phyloP scores from a whole-genome alignment of 2,329 filamentous ascomycete species.

The Trichoderma sp. region DNA sequence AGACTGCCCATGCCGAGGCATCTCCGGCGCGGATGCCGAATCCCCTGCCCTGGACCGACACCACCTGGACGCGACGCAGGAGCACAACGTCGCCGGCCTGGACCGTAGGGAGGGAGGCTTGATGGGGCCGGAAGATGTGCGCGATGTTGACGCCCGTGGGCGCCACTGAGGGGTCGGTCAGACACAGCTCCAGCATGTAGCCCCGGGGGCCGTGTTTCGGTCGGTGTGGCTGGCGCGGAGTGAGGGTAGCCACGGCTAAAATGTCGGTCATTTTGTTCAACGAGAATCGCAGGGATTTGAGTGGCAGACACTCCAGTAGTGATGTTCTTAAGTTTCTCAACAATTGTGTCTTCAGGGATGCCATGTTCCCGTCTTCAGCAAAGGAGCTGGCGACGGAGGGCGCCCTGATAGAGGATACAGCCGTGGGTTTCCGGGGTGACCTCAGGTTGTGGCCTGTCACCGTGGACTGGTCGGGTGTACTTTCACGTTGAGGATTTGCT shows the following conservation, averaged over 20 bases:
- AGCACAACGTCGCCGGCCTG: conserved; percentile 57
- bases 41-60: conserved; percentile 51
- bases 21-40: conserved; percentile 56
- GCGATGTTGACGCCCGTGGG: conserved; percentile 52
- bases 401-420: conserved; percentile 23
- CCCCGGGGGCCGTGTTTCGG: conserved; percentile 58
- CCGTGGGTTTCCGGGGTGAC: conserved; percentile 5
- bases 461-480: background rate
- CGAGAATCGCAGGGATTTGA: conserved; percentile 51
- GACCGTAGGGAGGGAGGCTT: conserved; percentile 53
- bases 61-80: conserved; percentile 54
- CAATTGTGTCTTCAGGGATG: conserved; percentile 45
- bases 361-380: conserved; percentile 29
- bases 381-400: conserved; percentile 30
- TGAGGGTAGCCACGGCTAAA: conserved; percentile 52
- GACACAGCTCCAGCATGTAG: conserved; percentile 56
- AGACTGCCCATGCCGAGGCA: conserved; percentile 60
- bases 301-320: conserved; percentile 51
- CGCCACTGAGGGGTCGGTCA: conserved; percentile 55
- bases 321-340: conserved; percentile 45
- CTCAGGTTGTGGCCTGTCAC: background rate
- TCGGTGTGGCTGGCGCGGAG: conserved; percentile 49
- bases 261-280: conserved; percentile 51
- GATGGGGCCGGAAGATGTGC: conserved; percentile 58
- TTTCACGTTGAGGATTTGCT: background rate